Evolutionary conservation across 257 asterid species (phyloP).

Genomic region (Lycium barbarum): DNA sequence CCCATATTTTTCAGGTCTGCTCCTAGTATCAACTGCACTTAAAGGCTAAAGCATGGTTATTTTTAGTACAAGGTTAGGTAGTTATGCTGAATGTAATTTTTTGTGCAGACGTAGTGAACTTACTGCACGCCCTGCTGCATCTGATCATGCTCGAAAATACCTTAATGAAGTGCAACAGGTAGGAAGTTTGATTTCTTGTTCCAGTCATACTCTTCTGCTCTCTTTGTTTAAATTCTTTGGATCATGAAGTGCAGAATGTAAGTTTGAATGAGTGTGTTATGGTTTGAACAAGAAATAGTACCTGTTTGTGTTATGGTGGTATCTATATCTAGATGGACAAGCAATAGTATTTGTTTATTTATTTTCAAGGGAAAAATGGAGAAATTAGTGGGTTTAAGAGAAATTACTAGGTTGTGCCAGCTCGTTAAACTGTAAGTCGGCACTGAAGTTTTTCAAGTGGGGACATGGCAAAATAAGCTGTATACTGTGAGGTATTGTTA

Average conservation of each 20-base stretch:
- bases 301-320: neutral
- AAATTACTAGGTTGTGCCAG: neutral
- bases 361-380: neutral
- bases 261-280: conserved; percentile 6
- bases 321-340: neutral
- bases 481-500: neutral
- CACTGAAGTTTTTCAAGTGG: conserved; percentile 4
- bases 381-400: neutral
- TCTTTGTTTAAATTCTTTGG: neutral
- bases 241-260: neutral
- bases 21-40: conserved; percentile 32
- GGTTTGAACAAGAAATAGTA: neutral
- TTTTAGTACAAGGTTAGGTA: neutral
- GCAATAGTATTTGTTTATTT: neutral
- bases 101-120: conserved; percentile 75
- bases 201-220: neutral
- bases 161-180: conserved; percentile 79
- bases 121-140: conserved; percentile 90
- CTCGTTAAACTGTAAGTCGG: neutral
- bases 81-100: conserved; percentile 17
- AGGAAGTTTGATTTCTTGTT: conserved; percentile 17
- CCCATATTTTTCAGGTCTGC: conserved; percentile 90
- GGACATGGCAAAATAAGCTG: neutral
- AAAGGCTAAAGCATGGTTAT: neutral
- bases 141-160: conserved; percentile 72